Base-by-base conservation (phyloP, 2,329 filamentous ascomycete genomes). In the Paecilomyces formosus region DNA sequence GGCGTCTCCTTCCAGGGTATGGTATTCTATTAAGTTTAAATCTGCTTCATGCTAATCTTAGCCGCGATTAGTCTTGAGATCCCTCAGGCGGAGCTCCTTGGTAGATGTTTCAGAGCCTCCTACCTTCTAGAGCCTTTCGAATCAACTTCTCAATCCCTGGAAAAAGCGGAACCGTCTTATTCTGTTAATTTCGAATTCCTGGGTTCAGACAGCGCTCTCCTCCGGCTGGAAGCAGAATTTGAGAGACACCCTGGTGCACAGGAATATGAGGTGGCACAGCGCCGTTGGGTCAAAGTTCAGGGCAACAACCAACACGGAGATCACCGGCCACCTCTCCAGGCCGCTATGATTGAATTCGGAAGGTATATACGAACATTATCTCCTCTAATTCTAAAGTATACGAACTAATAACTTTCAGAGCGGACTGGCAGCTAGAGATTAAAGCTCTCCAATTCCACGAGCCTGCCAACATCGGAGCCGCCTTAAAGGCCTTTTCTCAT, bases 111-210 rank as follows among this genome's bases (percentile, higher is more conserved):
- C 51, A 59, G 59, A 24, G 72, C 69, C 6, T 62, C 51, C 21
- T 60, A 67, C 51, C 64, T 74, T 11, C 67, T 73, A 45, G 67
- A 67, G 52, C 69, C 66, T 18, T 66, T 62, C 51, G 64, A 64
- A 28, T 60, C 31, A 49, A 62, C 62, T 35, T 58, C 62, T 15
- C 35, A 39, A 52, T 68, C 64, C 6, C 61, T 72, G 18, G 56
- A 64, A 54, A 54, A 63, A 8, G 62, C 66, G 7, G 68, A 70
- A 22, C 70, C 70, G 7, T 64, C 64, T 2, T 76, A 74, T 59
- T 73, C 74, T 1, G 74, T 74, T 1, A 74, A 70, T 39, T 75
- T 79, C 54, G 75, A 78, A 52, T 78, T 78, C 28, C 28, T 65
- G 13, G 69, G 65, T 2, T 56, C 59, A 4, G 61, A 68, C 15